Conservation (phyloP, 345 rosid species). For the Rhizophora apiculata region DNA sequence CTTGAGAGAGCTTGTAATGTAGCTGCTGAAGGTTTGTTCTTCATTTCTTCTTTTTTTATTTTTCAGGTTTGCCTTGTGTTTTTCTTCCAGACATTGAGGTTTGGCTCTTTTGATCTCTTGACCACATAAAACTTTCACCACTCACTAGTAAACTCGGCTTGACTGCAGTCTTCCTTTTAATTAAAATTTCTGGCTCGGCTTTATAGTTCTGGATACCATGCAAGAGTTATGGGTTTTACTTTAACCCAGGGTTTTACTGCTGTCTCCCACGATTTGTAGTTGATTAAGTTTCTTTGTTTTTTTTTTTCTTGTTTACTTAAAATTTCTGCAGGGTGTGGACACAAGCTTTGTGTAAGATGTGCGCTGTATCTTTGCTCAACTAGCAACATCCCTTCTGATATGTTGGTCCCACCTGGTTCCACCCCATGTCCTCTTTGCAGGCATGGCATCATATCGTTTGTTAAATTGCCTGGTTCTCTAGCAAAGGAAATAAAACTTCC, state of each 20-base stretch:
- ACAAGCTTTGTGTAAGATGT: conserved; percentile 88
- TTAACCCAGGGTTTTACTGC: no score
- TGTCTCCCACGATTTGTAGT: no score
- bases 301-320: no score
- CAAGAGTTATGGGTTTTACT: no score
- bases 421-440: conserved; percentile 98
- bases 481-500: conserved; percentile 61
- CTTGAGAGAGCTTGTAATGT: conserved; percentile 81
- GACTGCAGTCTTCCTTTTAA: no score
- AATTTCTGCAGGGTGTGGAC: conserved; percentile 67
- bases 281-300: neutral
- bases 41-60: conserved; percentile 5
- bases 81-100: neutral
- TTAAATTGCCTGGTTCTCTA: conserved; percentile 59
- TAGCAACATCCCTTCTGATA: conserved; percentile 61
- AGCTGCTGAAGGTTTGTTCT: conserved; percentile 79
- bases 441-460: conserved; percentile 69
- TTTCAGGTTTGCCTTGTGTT: neutral
- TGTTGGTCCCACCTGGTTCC: conserved; percentile 67
- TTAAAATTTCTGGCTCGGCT: no score
- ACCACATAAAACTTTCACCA: neutral
- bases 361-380: conserved; percentile 91
- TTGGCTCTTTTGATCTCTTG: neutral
- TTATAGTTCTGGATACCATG: no score
- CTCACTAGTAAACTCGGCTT: no score